A percentile compares a stretch with the other conserved stretches of the same genome.
Conservation (phyloP, 805 yeast species). For the Yamadazyma akitaensis region DNA sequence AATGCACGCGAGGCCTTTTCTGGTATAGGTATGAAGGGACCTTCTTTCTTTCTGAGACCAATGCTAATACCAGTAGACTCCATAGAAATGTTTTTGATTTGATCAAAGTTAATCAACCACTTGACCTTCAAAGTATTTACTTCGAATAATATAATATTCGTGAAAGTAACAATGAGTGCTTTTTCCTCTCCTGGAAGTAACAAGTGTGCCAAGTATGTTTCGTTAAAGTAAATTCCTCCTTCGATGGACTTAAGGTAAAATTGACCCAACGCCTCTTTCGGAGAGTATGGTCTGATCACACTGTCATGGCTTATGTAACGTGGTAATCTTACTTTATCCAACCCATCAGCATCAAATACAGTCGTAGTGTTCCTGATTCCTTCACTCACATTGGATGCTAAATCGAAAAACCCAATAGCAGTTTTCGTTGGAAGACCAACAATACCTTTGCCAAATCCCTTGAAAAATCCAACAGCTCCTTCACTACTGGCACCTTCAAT, state of each 20-base stretch:
- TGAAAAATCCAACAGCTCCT: conserved; percentile 90
- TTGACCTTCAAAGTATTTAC: conserved; percentile 56
- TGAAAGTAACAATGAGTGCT: conserved; percentile 72
- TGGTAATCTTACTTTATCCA: conserved; percentile 80
- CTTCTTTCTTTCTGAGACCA: conserved; percentile 49
- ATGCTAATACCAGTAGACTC: conserved; percentile 79
- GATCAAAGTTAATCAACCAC: conserved; percentile 70
- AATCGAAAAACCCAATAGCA: conserved; percentile 89
- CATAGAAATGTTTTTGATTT: conserved; percentile 65
- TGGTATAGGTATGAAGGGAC: conserved; percentile 73
- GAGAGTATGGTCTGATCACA: conserved; percentile 69
- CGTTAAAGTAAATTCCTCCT: conserved; percentile 73
- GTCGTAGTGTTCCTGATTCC: conserved; percentile 93
- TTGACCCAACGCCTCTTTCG: conserved; percentile 91
- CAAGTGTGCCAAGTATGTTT: conserved; percentile 81
- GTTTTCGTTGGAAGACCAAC: conserved; percentile 96
- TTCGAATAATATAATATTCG: conserved; percentile 63
- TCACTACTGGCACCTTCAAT: conserved; percentile 83
- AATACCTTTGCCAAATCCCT: conserved; percentile 92
- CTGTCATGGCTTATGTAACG: conserved; percentile 70
- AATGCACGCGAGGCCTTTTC: conserved; percentile 60
- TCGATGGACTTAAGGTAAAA: conserved; percentile 81
- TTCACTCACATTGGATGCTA: conserved; percentile 89
- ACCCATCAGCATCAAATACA: conserved; percentile 73
- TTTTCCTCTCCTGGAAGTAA: conserved; percentile 77